Percentiles rank a stretch among this genome's conserved stretches.
Evolutionary conservation across 768 basidiomycete species (phyloP).

Genomic region (Ramaria sp.): DNA sequence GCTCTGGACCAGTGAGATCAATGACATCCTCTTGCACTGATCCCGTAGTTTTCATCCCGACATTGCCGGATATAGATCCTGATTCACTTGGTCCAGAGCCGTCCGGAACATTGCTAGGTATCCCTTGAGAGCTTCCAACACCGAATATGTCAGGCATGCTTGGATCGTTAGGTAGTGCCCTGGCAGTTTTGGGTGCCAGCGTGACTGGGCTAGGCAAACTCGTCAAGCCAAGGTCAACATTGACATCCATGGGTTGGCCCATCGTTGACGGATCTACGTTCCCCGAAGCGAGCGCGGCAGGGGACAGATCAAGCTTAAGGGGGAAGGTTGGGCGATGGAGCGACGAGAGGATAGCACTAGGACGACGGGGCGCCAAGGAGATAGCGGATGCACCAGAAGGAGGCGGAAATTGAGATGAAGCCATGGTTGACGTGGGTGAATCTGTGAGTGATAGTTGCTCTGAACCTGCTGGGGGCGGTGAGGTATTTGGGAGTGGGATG

Average conservation of each 20-base stretch:
- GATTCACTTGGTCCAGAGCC: background rate
- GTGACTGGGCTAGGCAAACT: conserved; percentile 70
- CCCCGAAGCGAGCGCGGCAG: conserved; percentile 40
- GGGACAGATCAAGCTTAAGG: conserved; percentile 74
- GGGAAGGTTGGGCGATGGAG: conserved; percentile 63
- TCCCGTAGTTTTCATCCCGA: background rate
- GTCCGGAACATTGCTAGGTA: background rate
- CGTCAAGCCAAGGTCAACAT: conserved; percentile 28
- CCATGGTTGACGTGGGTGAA: conserved; percentile 13
- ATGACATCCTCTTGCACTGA: conserved; percentile 5
- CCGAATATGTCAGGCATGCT: conserved; percentile 2
- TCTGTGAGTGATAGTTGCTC: conserved; percentile 1
- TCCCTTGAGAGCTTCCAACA: background rate
- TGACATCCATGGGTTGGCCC: background rate
- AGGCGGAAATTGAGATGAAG: conserved; percentile 21
- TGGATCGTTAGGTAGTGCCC: conserved; percentile 30
- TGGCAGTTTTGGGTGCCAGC: conserved; percentile 70
- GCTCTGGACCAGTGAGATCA: conserved; percentile 6
- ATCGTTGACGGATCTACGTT: background rate
- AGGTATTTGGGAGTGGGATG: background rate
- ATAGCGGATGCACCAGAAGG: conserved; percentile 18
- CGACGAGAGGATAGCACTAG: conserved; percentile 70
- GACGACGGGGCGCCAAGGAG: conserved; percentile 37
- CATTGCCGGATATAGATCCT: background rate
- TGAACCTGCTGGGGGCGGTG: background rate